Conservation (phyloP, 306 rosid species). For the Fragaria vesca region DNA sequence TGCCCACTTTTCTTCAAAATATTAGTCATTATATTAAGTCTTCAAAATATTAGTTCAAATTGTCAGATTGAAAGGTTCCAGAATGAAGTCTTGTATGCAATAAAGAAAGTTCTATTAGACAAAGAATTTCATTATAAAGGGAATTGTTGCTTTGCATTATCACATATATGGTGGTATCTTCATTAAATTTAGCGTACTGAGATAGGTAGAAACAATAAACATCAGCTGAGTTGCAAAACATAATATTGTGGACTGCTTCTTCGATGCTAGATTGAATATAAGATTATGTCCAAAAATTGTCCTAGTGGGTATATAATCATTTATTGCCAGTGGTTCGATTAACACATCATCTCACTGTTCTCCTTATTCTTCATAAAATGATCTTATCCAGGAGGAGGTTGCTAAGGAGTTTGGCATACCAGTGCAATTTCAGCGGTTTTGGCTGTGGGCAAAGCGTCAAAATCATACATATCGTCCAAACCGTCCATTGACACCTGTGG, state of each 20-base stretch:
- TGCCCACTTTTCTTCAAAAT: background rate
- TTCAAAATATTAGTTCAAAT: too few relatives aligned
- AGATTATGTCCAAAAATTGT: background rate
- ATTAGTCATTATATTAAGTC: background rate
- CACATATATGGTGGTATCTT: background rate
- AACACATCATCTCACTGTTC: background rate
- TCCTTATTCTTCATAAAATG: conserved; percentile 10
- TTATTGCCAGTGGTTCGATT: background rate
- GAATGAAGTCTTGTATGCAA: too few relatives aligned
- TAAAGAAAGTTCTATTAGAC: too few relatives aligned
- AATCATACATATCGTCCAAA: conserved; percentile 86
- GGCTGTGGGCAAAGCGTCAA: conserved; percentile 90
- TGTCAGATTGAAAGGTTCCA: too few relatives aligned
- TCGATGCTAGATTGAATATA: background rate
- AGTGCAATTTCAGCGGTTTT: conserved; percentile 77
- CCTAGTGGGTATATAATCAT: background rate
- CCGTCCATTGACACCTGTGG: conserved; percentile 63
- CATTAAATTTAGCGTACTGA: background rate
- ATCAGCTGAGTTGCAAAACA: background rate
- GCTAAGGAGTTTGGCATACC: conserved; percentile 85
- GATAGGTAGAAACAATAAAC: background rate
- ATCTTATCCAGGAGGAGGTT: conserved; percentile 68
- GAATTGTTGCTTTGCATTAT: background rate
- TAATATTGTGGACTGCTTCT: conserved; percentile 2
- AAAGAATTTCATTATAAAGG: background rate